Base-by-base conservation (phyloP, 495 filamentous ascomycete genomes). In the Daldinia grandis region DNA sequence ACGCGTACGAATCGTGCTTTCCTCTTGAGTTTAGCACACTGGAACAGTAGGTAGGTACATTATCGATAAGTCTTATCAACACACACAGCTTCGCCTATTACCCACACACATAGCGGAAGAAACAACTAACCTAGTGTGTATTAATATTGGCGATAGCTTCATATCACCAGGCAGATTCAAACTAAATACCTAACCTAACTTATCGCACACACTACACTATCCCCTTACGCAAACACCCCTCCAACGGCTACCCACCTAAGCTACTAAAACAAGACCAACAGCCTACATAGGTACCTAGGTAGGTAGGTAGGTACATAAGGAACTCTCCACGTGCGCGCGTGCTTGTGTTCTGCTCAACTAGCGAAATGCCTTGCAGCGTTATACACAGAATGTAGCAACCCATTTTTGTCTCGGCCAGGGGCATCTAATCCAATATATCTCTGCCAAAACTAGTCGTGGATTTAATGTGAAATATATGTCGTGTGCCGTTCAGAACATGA, bases 321-420 rank as follows among this genome's bases (percentile, higher is more conserved):
- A n/a, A n/a, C n/a, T 58, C 44, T 68, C 64, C 69, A 68, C 64
- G 69, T 72, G 64, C 59, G 9, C 19, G 21, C 49, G n/a, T n/a
- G n/a, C n/a, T n/a, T 35, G 33, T 35, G 33, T 35, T 35, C 33
- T 35, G 33, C 14, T 35, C 33, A 35, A 53, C 68, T 66, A 67
- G n/a, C 49, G 28, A 60, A 60, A 64, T 68, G 55, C 37, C 63
- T 58, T 67, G 63, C 59, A 66, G 68, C 24, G 53, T 42, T 3
- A 15, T 31, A 9, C 27, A 21, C 33, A n/a, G n/a, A n/a, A n/a
- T n/a, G 17, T 58, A 65, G 4, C n/a, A n/a, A n/a, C n/a, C 40
- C 30, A 30, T 6, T 50, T 30, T 7, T 53, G 68, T 72, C 59
- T 72, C 69, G 64, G 69, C 59, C 60, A 55, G 47, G 53, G 38